A percentile compares a stretch with the other conserved stretches of the same genome.
Conservation (phyloP, 768 basidiomycete genomes). For the Tylopilus vinaceipallidus region DNA sequence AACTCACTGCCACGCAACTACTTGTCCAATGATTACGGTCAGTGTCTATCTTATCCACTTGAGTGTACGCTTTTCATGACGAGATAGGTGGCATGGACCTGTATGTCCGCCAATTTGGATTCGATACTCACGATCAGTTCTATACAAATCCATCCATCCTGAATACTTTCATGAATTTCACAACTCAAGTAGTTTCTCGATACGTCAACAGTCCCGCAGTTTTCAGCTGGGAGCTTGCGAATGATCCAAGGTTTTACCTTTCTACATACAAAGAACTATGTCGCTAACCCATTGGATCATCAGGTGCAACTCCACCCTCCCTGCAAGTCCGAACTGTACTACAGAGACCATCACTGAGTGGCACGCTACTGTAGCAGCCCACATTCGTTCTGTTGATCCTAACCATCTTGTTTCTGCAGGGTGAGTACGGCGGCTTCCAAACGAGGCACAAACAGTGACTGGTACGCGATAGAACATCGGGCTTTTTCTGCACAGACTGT, state of each 20-base stretch:
- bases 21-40: conserved; percentile 64
- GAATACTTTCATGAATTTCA: conserved; percentile 55
- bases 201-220: conserved; percentile 53
- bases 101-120: conserved; percentile 52
- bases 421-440: conserved; percentile 33
- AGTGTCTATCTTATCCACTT: neutral
- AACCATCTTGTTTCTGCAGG: conserved; percentile 67
- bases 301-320: conserved; percentile 58
- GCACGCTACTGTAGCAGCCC: conserved; percentile 47
- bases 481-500: conserved; percentile 58
- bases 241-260: conserved; percentile 53
- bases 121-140: conserved; percentile 52
- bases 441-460: neutral
- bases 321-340: conserved; percentile 41
- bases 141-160: conserved; percentile 51
- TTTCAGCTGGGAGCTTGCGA: conserved; percentile 61
- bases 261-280: neutral
- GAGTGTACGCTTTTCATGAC: conserved; percentile 3
- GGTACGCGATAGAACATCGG: conserved; percentile 41
- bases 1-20: conserved; percentile 48
- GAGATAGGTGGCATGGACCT: conserved; percentile 60
- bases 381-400: conserved; percentile 48
- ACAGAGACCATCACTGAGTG: conserved; percentile 55
- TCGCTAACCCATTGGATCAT: conserved; percentile 1
- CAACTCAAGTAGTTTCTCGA: conserved; percentile 51